Evolutionary conservation across 208 protist species (phyloP).

Genomic region (Strigomonas culicis): DNA sequence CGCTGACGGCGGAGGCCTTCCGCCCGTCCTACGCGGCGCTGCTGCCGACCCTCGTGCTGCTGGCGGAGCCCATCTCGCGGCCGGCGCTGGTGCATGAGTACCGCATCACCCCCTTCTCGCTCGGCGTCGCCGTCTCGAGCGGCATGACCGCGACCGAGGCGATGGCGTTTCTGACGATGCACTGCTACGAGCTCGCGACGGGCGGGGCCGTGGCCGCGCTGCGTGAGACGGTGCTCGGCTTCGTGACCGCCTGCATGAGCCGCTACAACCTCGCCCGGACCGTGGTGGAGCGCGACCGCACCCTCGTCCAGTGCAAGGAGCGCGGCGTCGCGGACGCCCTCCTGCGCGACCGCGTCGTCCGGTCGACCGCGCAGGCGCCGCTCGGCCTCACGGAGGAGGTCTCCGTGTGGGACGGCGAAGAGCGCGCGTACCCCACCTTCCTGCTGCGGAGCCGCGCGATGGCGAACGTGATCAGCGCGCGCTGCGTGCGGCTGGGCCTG

Average conservation of each 20-base stretch:
- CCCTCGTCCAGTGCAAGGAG: constrained; percentile 64
- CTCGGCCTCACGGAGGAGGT: constrained; percentile 24
- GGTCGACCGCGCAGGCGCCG: constrained; percentile 36
- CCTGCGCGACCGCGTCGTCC: constrained; percentile 47
- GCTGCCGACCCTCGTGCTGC: constrained; percentile 36
- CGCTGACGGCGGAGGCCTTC: constrained; percentile 74
- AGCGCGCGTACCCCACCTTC: constrained; percentile 28
- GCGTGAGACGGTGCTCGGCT: constrained; percentile 28
- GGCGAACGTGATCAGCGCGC: constrained; percentile 58
- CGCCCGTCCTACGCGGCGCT: constrained; percentile 42
- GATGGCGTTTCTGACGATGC: constrained; percentile 68
- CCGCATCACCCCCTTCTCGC: constrained; percentile 95
- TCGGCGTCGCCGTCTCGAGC: constrained; percentile 96
- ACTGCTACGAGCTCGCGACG: constrained; percentile 72
- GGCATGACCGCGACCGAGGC: constrained; percentile 91
- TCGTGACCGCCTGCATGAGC: constrained; percentile 70
- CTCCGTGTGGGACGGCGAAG: constrained; percentile 22
- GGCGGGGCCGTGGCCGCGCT: background rate
- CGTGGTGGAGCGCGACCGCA: constrained; percentile 55
- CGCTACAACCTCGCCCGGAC: constrained; percentile 78
- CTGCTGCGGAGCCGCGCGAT: constrained; percentile 53
- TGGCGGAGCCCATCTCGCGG: constrained; percentile 95
- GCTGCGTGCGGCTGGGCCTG: constrained; percentile 68
- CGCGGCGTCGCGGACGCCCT: constrained; percentile 47
- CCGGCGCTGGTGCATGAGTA: constrained; percentile 97